Conservation (phyloP, 2,329 filamentous ascomycete species). For the Gnomoniopsis sp. region DNA sequence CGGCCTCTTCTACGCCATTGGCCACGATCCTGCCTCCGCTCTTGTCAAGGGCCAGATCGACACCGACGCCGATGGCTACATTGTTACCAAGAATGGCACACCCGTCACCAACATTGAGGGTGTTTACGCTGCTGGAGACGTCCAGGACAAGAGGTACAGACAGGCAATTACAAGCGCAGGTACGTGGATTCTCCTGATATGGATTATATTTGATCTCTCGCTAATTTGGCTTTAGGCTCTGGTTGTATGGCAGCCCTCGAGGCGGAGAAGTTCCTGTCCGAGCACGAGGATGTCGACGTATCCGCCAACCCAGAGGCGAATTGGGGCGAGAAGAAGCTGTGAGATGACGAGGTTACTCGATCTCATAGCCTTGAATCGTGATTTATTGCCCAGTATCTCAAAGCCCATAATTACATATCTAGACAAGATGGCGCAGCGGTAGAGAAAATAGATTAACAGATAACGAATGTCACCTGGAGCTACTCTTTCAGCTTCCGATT, state of each 20-base stretch:
- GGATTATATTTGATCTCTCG: conserved; percentile 5
- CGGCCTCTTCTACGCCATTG: conserved; percentile 95
- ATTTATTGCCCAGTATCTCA: background rate
- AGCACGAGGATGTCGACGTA: conserved; percentile 45
- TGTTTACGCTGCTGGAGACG: conserved; percentile 94
- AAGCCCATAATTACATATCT: background rate
- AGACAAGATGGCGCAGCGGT: background rate
- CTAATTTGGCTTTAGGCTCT: conserved; percentile 56
- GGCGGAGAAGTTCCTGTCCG: conserved; percentile 87
- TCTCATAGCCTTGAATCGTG: background rate
- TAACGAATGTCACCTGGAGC: background rate
- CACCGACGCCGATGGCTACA: conserved; percentile 86
- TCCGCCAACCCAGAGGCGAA: conserved; percentile 20
- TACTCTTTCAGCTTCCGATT: background rate
- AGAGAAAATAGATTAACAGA: background rate
- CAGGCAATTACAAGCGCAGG: conserved; percentile 97
- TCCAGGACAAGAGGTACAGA: conserved; percentile 97
- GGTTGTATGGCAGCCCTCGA: conserved; percentile 95
- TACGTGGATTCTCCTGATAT: conserved; percentile 41
- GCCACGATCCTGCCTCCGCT: conserved; percentile 89
- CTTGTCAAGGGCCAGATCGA: conserved; percentile 89
- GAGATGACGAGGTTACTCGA: background rate
- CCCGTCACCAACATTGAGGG: conserved; percentile 84
- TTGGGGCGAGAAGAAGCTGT: conserved; percentile 23
- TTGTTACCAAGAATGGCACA: conserved; percentile 84